Evolutionary conservation across 805 yeast genomes (phyloP).

Genomic region (Pichia nakasei): DNA sequence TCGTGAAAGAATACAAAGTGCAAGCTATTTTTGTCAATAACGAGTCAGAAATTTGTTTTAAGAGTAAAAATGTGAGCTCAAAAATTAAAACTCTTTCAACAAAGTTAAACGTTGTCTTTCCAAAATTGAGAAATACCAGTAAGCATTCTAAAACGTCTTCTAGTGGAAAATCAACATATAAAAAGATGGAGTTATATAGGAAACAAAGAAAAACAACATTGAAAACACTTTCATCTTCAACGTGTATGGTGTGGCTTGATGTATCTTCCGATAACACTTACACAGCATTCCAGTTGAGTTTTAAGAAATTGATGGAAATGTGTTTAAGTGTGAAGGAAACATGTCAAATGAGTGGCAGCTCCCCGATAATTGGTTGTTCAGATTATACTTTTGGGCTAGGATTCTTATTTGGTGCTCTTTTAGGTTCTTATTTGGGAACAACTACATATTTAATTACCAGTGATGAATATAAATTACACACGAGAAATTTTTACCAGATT

Average conservation of each 20-base stretch:
- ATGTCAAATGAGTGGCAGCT: constrained; percentile 64
- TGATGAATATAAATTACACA: constrained; percentile 65
- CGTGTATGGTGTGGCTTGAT: constrained; percentile 51
- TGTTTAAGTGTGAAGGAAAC: constrained; percentile 91
- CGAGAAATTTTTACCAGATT: constrained; percentile 60
- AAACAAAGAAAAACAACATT: constrained; percentile 13
- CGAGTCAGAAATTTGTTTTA: constrained; percentile 63
- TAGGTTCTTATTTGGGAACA: constrained; percentile 83
- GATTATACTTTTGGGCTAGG: constrained; percentile 83
- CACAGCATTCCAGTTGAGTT: constrained; percentile 49
- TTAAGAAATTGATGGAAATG: constrained; percentile 57
- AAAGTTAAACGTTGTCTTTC: constrained; percentile 23
- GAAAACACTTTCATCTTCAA: constrained; percentile 25
- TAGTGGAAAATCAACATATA: constrained; percentile 28
- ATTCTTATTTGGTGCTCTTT: constrained; percentile 69
- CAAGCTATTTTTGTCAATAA: constrained; percentile 67
- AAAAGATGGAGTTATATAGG: constrained; percentile 32
- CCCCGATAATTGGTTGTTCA: constrained; percentile 78
- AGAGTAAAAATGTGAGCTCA: constrained; percentile 55
- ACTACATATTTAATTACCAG: constrained; percentile 77
- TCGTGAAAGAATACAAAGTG: constrained; percentile 64
- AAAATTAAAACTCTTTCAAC: constrained; percentile 39
- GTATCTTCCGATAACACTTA: constrained; percentile 67
- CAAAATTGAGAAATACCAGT: constrained; percentile 57
- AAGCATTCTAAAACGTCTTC: constrained; percentile 40